These are phyloP conservation scores for Andrographis paniculata DNA, from an alignment of 305 asterid genomes.

Conservation along the genomic window DNA sequence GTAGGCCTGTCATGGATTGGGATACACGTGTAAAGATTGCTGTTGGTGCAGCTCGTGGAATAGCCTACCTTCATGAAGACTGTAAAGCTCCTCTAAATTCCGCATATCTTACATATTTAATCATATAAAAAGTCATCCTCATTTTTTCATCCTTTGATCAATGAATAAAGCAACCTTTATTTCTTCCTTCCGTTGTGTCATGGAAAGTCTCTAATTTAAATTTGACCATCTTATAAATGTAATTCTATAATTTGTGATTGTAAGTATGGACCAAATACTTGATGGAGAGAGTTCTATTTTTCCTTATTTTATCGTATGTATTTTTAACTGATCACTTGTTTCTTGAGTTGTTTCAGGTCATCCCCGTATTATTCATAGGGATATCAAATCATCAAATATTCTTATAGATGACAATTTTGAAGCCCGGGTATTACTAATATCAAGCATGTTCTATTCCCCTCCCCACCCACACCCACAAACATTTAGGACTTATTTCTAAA, in stretches of 20 bases:
- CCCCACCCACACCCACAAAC: background rate
- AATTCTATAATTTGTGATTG: background rate
- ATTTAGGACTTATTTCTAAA: slow-evolving; percentile 5
- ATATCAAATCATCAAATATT: slow-evolving; percentile 92
- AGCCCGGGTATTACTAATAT: slow-evolving; percentile 56
- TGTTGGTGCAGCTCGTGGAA: slow-evolving; percentile 97
- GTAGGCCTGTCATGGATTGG: slow-evolving; percentile 77
- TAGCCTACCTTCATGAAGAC: slow-evolving; percentile 97
- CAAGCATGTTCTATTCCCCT: background rate
- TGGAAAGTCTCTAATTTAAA: background rate
- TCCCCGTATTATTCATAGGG: slow-evolving; percentile 95
- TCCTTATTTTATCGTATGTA: too few relatives aligned
- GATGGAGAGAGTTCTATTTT: background rate
- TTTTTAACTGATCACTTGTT: background rate
- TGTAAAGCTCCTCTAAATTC: slow-evolving; percentile 42
- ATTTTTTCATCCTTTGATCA: background rate
- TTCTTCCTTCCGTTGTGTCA: background rate
- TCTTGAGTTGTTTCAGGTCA: slow-evolving; percentile 38
- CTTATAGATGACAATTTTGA: slow-evolving; percentile 79
- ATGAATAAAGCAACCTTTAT: too few relatives aligned
- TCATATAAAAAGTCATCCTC: background rate
- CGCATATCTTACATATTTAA: slow-evolving; percentile 2
- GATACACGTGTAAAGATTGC: slow-evolving; percentile 69
- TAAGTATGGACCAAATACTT: background rate
- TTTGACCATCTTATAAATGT: slow-evolving; percentile 7